A percentile compares a stretch with the other conserved stretches of the same genome.
Evolutionary conservation across 495 filamentous ascomycete species (phyloP).

Genomic region (Aspergillus sclerotioniger): DNA sequence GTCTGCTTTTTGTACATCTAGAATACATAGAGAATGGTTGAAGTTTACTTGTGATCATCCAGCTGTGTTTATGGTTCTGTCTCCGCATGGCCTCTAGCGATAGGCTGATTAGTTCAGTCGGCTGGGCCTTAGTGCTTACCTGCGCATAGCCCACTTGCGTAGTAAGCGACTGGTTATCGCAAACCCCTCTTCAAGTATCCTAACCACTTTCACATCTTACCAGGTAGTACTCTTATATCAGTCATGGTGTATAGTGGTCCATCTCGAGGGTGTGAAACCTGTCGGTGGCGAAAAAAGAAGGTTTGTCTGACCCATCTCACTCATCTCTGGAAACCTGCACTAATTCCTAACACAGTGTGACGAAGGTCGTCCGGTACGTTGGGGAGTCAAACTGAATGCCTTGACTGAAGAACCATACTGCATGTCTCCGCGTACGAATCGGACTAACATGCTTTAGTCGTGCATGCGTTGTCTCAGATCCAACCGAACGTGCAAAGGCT

Average conservation of each 20-base stretch:
- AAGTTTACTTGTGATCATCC: no score
- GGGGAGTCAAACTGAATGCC: no score
- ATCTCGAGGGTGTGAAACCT: slow-evolving; percentile 32
- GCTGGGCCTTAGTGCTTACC: no score
- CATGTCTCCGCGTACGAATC: neutral
- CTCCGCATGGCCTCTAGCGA: no score
- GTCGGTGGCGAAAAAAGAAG: slow-evolving; percentile 34
- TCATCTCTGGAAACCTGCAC: neutral
- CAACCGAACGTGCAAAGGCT: slow-evolving; percentile 30
- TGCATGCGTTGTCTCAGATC: slow-evolving; percentile 31
- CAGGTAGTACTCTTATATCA: neutral
- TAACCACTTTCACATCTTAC: neutral
- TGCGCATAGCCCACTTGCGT: neutral
- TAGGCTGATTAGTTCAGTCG: no score
- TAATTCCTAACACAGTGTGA: slow-evolving; percentile 22
- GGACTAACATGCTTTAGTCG: slow-evolving; percentile 19
- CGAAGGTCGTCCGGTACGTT: slow-evolving; percentile 31
- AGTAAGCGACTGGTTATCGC: neutral
- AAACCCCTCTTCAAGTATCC: neutral
- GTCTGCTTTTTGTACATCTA: no score
- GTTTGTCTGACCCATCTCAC: slow-evolving; percentile 13
- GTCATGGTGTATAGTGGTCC: slow-evolving; percentile 33
- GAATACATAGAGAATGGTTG: no score
- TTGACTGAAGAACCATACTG: neutral
- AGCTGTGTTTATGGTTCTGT: no score